Percentiles rank a stretch among this genome's conserved stretches.
phyloP scores from a whole-genome alignment of 2,329 filamentous ascomycete genomes.

The Aphanocladium album region DNA sequence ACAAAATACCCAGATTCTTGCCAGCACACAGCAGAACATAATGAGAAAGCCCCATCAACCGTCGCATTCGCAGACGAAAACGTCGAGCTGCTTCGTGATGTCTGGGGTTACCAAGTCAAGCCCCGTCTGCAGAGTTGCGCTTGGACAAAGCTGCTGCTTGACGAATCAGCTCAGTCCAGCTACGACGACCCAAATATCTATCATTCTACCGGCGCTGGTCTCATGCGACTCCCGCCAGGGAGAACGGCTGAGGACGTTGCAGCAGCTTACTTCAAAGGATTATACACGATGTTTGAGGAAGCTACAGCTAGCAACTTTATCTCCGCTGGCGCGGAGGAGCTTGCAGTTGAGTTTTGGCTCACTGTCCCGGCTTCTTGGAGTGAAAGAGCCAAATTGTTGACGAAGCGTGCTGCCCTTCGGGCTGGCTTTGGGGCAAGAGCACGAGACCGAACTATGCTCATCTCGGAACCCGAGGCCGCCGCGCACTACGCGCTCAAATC shows the following conservation, averaged over 20 bases:
- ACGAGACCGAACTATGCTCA: constrained; percentile 11
- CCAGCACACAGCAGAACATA: constrained; percentile 15
- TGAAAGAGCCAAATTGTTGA: constrained; percentile 13
- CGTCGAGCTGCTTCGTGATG: constrained; percentile 8
- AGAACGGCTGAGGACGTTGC: not conserved
- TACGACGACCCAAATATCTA: not conserved
- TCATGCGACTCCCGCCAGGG: not conserved
- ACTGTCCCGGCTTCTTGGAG: constrained; percentile 16
- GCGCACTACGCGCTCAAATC: constrained; percentile 11
- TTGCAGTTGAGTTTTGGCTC: constrained; percentile 14
- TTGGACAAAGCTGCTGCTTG: not conserved
- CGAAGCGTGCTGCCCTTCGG: constrained; percentile 4
- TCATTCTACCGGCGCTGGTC: not conserved
- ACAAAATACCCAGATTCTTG: constrained; percentile 17
- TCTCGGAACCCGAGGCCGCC: constrained; percentile 16
- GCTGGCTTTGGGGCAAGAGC: not conserved
- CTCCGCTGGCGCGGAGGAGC: not conserved
- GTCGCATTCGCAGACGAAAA: constrained; percentile 17
- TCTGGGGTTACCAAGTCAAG: constrained; percentile 3
- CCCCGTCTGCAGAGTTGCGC: not conserved
- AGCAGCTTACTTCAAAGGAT: not conserved
- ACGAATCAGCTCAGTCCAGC: not conserved
- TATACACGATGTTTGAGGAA: not conserved
- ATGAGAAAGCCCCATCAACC: constrained; percentile 16
- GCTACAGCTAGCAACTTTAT: too few species aligned